A percentile compares a stretch with the other conserved stretches of the same genome.
Evolutionary conservation across 2,329 filamentous ascomycete genomes (phyloP).

Genomic region (Trichoderma endophyticum): DNA sequence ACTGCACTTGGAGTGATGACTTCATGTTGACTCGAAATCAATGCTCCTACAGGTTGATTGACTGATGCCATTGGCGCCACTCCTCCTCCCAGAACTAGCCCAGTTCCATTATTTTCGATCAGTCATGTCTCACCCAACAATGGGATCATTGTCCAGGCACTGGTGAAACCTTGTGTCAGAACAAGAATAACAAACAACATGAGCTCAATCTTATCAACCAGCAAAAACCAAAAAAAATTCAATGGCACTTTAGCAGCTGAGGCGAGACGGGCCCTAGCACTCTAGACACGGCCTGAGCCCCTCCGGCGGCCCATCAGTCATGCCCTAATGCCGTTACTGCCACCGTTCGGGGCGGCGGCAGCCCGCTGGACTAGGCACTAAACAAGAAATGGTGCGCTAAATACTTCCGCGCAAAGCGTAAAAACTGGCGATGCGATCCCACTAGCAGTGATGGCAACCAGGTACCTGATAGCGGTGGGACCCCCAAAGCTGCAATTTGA

Average conservation of each 20-base stretch:
- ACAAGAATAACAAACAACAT: neutral
- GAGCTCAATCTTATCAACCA: neutral
- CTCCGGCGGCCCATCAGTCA: neutral
- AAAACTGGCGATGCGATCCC: constrained; percentile 6
- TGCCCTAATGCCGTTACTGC: constrained; percentile 1
- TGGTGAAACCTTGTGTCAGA: neutral
- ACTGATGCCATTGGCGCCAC: neutral
- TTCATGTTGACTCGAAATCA: too few species aligned
- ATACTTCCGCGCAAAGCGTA: neutral
- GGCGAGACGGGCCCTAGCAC: neutral
- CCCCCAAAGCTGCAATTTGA: neutral
- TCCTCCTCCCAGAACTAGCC: neutral
- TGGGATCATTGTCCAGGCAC: neutral
- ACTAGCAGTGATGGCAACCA: neutral
- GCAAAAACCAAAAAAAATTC: neutral
- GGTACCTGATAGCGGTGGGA: neutral
- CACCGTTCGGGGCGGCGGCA: constrained; percentile 5
- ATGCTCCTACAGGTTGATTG: neutral
- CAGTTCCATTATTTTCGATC: neutral
- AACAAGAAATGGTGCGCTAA: neutral
- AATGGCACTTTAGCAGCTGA: neutral
- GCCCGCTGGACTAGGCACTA: neutral
- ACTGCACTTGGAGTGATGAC: too few species aligned
- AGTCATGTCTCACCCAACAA: constrained; percentile 2
- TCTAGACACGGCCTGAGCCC: neutral